These are phyloP conservation scores for Eutrema yunnanense DNA, from an alignment of 345 rosid species.

Conservation along the genomic window DNA sequence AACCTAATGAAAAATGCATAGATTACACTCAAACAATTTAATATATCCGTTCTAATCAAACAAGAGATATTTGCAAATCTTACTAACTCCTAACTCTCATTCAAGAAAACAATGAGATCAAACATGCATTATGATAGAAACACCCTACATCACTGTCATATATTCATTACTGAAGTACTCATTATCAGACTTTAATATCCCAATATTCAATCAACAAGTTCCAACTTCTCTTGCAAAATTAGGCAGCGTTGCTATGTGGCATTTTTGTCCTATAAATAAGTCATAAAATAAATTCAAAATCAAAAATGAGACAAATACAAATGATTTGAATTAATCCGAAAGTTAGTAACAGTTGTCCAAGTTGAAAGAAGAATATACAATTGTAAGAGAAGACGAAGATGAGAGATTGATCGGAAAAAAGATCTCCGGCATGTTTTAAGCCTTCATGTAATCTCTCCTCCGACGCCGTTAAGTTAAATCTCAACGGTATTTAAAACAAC, in stretches of 20 bases:
- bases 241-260: neutral
- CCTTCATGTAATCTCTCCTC: slow-evolving; percentile 18
- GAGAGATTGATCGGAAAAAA: slow-evolving; percentile 3
- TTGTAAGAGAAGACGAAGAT: neutral
- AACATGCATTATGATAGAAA: neutral
- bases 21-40: too few species aligned
- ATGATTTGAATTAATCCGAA: neutral
- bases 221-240: neutral
- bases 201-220: neutral
- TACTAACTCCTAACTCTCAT: too few species aligned
- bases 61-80: too few species aligned
- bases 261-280: too few species aligned
- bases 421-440: slow-evolving; percentile 19
- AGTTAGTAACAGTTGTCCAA: neutral
- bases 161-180: too few species aligned
- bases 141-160: too few species aligned
- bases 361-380: slow-evolving; percentile 15
- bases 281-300: too few species aligned
- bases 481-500: slow-evolving; percentile 11
- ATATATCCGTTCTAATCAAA: too few species aligned
- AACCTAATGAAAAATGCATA: too few species aligned
- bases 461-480: slow-evolving; percentile 1
- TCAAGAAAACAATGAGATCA: too few species aligned
- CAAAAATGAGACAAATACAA: neutral
- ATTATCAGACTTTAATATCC: neutral